These are phyloP conservation scores for Rutstroemia sp. DNA, from an alignment of 2,329 filamentous ascomycete genomes.

Conservation along the genomic window DNA sequence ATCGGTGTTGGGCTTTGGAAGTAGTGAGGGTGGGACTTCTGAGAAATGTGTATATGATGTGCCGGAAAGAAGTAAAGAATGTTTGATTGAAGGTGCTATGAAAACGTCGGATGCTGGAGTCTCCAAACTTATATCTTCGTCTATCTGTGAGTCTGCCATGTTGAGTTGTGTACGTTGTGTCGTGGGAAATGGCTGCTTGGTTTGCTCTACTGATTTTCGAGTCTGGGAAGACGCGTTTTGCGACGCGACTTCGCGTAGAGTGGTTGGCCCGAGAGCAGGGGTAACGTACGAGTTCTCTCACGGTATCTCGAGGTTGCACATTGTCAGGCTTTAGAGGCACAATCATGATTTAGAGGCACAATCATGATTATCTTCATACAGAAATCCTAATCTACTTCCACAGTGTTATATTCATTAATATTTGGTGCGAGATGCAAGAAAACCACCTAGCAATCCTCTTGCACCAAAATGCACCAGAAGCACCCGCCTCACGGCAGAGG, in stretches of 20 bases:
- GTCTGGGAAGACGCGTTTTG: constrained; percentile 4
- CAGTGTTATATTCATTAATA: too few relatives aligned
- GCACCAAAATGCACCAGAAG: not conserved
- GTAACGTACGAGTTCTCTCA: too few relatives aligned
- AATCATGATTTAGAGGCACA: too few relatives aligned
- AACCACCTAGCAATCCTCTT: too few relatives aligned
- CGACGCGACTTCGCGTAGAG: constrained; percentile 6
- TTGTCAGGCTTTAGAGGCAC: too few relatives aligned
- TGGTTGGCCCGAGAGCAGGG: constrained; percentile 1
- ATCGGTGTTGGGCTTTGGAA: constrained; percentile 26
- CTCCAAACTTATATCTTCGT: constrained; percentile 29
- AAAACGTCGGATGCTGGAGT: constrained; percentile 37
- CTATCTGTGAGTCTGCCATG: constrained; percentile 32
- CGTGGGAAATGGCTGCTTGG: not conserved
- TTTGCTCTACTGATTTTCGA: not conserved
- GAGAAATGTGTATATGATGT: constrained; percentile 68
- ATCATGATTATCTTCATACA: too few relatives aligned
- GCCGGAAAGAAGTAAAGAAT: constrained; percentile 49
- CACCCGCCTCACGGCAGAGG: not conserved
- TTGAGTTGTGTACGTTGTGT: not conserved
- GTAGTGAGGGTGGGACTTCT: constrained; percentile 54
- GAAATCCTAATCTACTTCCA: not conserved
- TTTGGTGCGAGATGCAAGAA: not conserved
- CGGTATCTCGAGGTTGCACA: not conserved
- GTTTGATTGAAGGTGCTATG: constrained; percentile 63